These are phyloP conservation scores for Haberlea rhodopensis DNA, from an alignment of 257 asterid species.

Conservation along the genomic window DNA sequence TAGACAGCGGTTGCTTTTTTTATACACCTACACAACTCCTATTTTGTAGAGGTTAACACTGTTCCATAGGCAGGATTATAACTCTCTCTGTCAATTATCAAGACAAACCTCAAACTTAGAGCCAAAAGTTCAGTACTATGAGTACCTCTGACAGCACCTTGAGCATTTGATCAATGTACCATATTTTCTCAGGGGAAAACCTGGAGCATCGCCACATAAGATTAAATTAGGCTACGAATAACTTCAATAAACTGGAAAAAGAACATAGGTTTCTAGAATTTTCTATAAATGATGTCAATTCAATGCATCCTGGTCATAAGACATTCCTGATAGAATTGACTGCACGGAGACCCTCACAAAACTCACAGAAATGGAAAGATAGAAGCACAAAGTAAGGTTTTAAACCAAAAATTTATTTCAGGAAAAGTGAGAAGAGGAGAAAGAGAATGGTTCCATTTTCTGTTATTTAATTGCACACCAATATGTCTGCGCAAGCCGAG, in stretches of 20 bases:
- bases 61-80: background rate
- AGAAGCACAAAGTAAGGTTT: conserved; percentile 9
- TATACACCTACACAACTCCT: background rate
- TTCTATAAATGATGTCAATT: conserved; percentile 16
- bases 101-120: conserved; percentile 12
- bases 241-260: conserved; percentile 25
- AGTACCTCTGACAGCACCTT: conserved; percentile 90
- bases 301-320: conserved; percentile 21
- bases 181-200: conserved; percentile 84
- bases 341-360: conserved; percentile 1
- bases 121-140: conserved; percentile 15
- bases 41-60: too few relatives aligned
- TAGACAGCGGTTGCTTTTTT: background rate
- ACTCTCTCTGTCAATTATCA: conserved; percentile 20
- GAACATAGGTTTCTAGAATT: conserved; percentile 20
- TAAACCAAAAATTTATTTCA: conserved; percentile 19
- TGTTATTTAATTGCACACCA: background rate
- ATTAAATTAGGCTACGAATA: conserved; percentile 27
- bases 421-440: conserved; percentile 12
- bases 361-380: conserved; percentile 4
- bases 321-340: conserved; percentile 5
- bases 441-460: conserved; percentile 11
- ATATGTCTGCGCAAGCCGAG: conserved; percentile 22
- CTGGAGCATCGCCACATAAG: conserved; percentile 49
- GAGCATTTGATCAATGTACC: conserved; percentile 97